Evolutionary conservation across 2,329 filamentous ascomycete genomes (phyloP).

Genomic region (Aspergillus ochraceoroseus): DNA sequence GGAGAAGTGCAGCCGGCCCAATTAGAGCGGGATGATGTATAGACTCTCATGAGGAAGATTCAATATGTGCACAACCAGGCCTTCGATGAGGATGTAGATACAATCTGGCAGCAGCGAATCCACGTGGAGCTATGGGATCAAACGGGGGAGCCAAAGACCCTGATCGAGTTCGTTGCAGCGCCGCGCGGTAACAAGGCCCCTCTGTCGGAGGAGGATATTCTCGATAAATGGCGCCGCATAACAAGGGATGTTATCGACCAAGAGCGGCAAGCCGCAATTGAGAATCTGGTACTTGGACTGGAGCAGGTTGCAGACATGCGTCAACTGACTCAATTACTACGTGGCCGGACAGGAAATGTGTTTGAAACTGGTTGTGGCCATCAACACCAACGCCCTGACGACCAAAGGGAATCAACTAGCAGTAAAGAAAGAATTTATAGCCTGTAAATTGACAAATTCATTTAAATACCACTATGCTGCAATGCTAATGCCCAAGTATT

Average conservation of each 20-base stretch:
- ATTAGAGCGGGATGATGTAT: conserved; percentile 1
- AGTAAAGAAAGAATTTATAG: too few relatives aligned
- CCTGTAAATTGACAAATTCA: too few relatives aligned
- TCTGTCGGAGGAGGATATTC: conserved; percentile 1
- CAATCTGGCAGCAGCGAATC: too few relatives aligned
- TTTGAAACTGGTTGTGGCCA: too few relatives aligned
- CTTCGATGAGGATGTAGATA: neutral
- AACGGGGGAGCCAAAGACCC: neutral
- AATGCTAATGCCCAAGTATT: too few relatives aligned
- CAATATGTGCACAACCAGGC: neutral
- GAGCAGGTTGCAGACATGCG: neutral
- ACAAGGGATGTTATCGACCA: neutral
- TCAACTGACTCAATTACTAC: too few relatives aligned
- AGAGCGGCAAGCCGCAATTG: neutral
- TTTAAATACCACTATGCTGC: too few relatives aligned
- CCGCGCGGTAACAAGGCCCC: neutral
- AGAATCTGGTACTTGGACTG: neutral
- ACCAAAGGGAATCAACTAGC: too few relatives aligned
- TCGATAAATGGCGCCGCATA: conserved; percentile 4
- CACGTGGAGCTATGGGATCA: too few relatives aligned
- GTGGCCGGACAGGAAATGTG: too few relatives aligned
- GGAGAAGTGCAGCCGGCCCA: neutral
- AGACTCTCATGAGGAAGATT: neutral
- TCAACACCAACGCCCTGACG: too few relatives aligned
- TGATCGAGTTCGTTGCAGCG: neutral